Conservation (phyloP, 139 green algal species). For the Coccomyxa sp. region DNA sequence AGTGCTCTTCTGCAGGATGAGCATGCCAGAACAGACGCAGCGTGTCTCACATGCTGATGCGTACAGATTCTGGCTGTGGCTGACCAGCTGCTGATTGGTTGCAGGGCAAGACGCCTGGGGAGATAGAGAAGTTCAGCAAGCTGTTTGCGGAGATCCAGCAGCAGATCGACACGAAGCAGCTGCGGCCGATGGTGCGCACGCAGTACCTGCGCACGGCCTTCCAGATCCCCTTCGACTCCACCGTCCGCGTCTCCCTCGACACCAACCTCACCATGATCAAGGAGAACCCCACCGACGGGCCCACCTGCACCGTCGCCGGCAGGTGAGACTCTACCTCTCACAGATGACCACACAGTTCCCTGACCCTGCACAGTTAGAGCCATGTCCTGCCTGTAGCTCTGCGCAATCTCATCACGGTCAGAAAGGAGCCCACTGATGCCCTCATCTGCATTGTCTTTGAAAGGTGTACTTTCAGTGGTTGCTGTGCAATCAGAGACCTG, state of each 20-base stretch:
- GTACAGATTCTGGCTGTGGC: no score
- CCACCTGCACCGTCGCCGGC: slow-evolving; percentile 44
- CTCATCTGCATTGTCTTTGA: no score
- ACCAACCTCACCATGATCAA: slow-evolving; percentile 95
- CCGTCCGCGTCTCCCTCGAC: slow-evolving; percentile 88
- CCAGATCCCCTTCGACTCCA: slow-evolving; percentile 92
- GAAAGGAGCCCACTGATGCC: no score
- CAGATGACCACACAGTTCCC: no score
- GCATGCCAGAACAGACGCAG: no score
- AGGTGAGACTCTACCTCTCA: slow-evolving; percentile 8
- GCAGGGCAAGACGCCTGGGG: slow-evolving; percentile 46
- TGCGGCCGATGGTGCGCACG: slow-evolving; percentile 82
- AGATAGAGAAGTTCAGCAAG: slow-evolving; percentile 52
- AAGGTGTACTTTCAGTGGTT: no score
- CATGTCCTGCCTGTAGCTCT: not conserved
- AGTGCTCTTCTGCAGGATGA: no score
- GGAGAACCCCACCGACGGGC: slow-evolving; percentile 86
- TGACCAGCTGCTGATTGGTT: not conserved
- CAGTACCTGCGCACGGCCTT: slow-evolving; percentile 93
- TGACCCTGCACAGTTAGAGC: not conserved
- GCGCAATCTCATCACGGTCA: no score
- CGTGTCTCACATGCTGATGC: no score
- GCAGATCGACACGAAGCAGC: slow-evolving; percentile 85
- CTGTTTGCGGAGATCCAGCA: slow-evolving; percentile 78
- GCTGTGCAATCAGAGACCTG: no score